phyloP scores from a whole-genome alignment of 352 stramenopile genomes.

The Globisporangium iwayamae region DNA sequence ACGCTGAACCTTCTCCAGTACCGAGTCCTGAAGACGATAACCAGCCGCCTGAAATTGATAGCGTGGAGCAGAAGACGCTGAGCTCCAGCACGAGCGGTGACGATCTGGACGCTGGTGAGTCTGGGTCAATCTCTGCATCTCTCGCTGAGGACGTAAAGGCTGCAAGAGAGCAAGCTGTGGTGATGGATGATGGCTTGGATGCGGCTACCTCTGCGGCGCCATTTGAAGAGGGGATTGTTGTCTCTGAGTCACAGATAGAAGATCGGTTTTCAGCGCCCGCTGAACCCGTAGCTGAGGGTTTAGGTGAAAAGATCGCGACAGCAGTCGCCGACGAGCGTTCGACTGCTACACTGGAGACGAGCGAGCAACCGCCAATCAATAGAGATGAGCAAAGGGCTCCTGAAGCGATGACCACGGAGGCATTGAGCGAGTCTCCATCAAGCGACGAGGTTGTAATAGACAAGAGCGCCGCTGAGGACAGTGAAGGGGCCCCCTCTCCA shows the following conservation, averaged over 20 bases:
- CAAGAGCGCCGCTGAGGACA: neutral
- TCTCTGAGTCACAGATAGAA: neutral
- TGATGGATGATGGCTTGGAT: neutral
- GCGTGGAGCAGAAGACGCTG: constrained; percentile 2
- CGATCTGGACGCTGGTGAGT: constrained; percentile 32
- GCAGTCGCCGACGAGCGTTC: neutral
- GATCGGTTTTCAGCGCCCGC: neutral
- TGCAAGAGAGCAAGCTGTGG: neutral
- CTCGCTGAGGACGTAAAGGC: neutral
- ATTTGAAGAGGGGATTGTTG: neutral
- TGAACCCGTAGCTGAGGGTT: neutral
- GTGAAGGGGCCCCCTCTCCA: neutral
- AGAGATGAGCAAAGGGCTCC: neutral
- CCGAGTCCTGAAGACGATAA: neutral
- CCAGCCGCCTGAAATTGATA: neutral
- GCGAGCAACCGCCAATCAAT: neutral
- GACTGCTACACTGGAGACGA: neutral
- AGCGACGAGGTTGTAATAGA: neutral
- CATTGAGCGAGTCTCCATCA: neutral
- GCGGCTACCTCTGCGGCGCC: neutral
- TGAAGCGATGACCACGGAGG: neutral
- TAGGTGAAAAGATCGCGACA: neutral
- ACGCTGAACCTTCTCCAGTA: neutral
- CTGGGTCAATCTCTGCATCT: neutral
- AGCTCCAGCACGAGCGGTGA: constrained; percentile 31